A percentile compares a stretch with the other conserved stretches of the same genome.
Conservation (phyloP, 1,139 yeast genomes). For the Diutina pseudorugosa region DNA sequence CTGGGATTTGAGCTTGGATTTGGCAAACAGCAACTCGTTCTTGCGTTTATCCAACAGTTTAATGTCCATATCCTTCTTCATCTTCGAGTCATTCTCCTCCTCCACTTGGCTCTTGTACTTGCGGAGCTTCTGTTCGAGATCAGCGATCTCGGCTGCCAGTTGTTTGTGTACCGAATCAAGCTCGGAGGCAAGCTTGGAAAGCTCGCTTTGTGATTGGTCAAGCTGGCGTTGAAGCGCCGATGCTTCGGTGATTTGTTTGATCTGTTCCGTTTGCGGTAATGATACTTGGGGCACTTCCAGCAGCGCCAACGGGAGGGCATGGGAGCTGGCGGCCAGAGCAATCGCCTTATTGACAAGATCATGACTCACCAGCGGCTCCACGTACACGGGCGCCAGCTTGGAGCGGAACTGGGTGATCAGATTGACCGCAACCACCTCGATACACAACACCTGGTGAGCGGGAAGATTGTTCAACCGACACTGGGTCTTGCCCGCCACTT, state of each 20-base stretch:
- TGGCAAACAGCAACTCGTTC: constrained; percentile 19
- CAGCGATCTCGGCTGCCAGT: constrained; percentile 14
- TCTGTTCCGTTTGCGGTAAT: constrained; percentile 10
- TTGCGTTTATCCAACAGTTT: constrained; percentile 22
- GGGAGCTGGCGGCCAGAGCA: neutral
- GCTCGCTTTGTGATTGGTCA: constrained; percentile 18
- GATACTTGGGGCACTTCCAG: neutral
- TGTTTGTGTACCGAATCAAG: constrained; percentile 13
- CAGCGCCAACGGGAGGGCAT: neutral
- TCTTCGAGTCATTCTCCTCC: constrained; percentile 20
- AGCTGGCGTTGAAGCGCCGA: constrained; percentile 16
- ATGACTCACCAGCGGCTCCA: constrained; percentile 5
- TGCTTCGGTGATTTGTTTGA: constrained; percentile 11
- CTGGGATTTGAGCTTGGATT: constrained; percentile 21
- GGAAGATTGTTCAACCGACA: constrained; percentile 25
- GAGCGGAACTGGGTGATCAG: constrained; percentile 25
- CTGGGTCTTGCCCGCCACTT: constrained; percentile 20
- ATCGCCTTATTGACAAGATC: neutral
- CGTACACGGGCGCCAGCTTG: constrained; percentile 21
- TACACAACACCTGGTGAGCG: constrained; percentile 19
- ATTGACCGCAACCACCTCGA: constrained; percentile 30
- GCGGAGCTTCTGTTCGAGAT: constrained; percentile 13
- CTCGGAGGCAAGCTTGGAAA: constrained; percentile 16
- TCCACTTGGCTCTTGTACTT: constrained; percentile 17
- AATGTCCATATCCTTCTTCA: constrained; percentile 21